Evolutionary conservation across 306 rosid genomes (phyloP), one percentile per base, ranked within the genome.

Genomic region (Malus fusca): DNA sequence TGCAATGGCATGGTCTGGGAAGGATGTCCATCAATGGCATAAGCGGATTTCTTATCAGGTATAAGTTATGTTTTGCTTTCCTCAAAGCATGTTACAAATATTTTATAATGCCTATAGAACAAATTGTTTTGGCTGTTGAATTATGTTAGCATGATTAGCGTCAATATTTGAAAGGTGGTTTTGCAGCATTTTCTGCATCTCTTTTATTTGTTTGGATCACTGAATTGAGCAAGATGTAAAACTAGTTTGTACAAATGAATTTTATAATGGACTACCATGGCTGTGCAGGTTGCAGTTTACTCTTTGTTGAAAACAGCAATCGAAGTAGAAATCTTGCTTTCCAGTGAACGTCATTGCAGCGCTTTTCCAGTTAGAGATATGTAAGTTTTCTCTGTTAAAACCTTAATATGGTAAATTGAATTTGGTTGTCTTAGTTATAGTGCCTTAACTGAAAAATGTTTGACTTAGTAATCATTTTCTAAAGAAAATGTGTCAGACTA

Each of bases 1-100:
- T 70, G 78, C 89, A 65, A 88, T 88, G 93, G 93, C 96, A 18
- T 91, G 93, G 96, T 76, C 79, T 61, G 96, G 96, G 75, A 88
- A 87, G 83, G 96, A 87, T 76, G 88, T 85, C 25, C 81, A 81
- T 66, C 76, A 76, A 67, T 88, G 93, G 90, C 96, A 91, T 79
- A 85, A 77, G 37, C 77, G 82, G 40, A 76, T 88, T 67, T 86
- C 93, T 73, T 88, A 91, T 77, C 82, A 74, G 90, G 93, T 87
- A 75, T 37, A 30, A 40, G 48, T 43, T 44, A 35, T 21, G 37
- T 68, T 61, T 23, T 46, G 64, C 53, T 40, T 52, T 22, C 37
- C 52, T 28, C 69, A 6, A 62, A 28, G 68, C 13, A 61, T 62
- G 69, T 19, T 28, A 21, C 22, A 17, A 25, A 19, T 15, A 40